Evolutionary conservation across 345 rosid species (phyloP).

Genomic region (Hibiscus mutabilis): DNA sequence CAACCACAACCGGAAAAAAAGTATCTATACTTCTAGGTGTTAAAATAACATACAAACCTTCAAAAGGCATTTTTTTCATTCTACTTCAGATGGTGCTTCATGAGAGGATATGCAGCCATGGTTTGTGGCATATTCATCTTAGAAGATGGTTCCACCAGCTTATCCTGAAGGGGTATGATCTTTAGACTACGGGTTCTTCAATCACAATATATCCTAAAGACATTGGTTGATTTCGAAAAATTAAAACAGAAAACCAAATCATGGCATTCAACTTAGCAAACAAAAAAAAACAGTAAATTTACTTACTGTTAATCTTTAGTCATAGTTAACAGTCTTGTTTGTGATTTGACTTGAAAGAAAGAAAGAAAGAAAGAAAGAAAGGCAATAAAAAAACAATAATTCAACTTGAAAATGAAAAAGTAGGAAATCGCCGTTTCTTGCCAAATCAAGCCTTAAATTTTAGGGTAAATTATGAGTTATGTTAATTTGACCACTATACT

Average conservation of each 20-base stretch:
- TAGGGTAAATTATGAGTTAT: too few relatives aligned
- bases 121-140: conserved; percentile 41
- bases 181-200: conserved; percentile 40
- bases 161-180: conserved; percentile 56
- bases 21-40: not conserved
- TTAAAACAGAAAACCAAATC: conserved; percentile 11
- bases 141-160: conserved; percentile 53
- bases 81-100: conserved; percentile 33
- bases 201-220: conserved; percentile 35
- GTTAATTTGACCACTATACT: too few relatives aligned
- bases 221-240: conserved; percentile 27
- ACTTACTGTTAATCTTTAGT: not conserved
- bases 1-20: not conserved
- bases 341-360: not conserved
- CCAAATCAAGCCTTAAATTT: not conserved
- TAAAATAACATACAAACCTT: conserved; percentile 39
- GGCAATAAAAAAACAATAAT: not conserved
- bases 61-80: conserved; percentile 33
- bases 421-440: not conserved
- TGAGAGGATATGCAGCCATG: conserved; percentile 44
- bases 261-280: conserved; percentile 6
- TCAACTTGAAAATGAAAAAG: not conserved
- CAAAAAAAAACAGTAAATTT: not conserved
- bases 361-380: too few relatives aligned
- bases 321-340: not conserved